Base-by-base conservation (phyloP, 202 grass and related monocot species). In the Tripidium arundinaceum region DNA sequence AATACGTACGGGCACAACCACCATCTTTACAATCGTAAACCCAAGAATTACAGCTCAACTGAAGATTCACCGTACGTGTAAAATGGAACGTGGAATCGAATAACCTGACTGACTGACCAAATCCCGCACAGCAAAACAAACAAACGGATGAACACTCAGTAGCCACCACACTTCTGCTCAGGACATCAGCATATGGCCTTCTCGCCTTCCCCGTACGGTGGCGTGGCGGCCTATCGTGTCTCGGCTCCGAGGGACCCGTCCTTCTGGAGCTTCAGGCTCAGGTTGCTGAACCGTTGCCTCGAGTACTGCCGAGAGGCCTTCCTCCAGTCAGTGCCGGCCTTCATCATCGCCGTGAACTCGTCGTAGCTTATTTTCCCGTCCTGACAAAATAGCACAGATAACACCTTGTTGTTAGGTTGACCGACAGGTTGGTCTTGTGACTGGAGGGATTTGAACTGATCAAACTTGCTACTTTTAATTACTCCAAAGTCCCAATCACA, bases 301-400 rank as follows among this genome's bases (percentile, higher is more conserved):
- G 93, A 97, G 84, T 97, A 97, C 49, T 97, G 93, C 79, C 93
- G 84, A 8, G 93, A 97, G 6, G 93, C 93, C 85, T 97, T 97
- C 86, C 93, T 91, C 93, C 93, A 97, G 83, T 97, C 93, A n/a
- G 93, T 97, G 62, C 93, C 93, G 1, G 93, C 84, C 74, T 93
- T 97, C 93, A 97, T 97, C 93, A 97, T 93, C 7, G 83, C 61
- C 19, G 90, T 49, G 7, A 97, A 97, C 45, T 97, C 93, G 0
- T 93, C 90, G 0, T 79, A 97, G 76, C 93, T 93, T 91, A 97
- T 97, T 57, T 91, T 97, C n/a, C 93, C 93, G 31, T 97, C 93
- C 93, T 97, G 84, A 45, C 16, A 75, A 49, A 37, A 83, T 75
- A 19, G 31, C 31, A 69, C 19, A 75, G 10, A 62, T 9, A 8